A percentile compares a stretch with the other conserved stretches of the same genome.
Evolutionary conservation across 2,329 filamentous ascomycete genomes (phyloP).

Genomic region (Didymella lethalis): DNA sequence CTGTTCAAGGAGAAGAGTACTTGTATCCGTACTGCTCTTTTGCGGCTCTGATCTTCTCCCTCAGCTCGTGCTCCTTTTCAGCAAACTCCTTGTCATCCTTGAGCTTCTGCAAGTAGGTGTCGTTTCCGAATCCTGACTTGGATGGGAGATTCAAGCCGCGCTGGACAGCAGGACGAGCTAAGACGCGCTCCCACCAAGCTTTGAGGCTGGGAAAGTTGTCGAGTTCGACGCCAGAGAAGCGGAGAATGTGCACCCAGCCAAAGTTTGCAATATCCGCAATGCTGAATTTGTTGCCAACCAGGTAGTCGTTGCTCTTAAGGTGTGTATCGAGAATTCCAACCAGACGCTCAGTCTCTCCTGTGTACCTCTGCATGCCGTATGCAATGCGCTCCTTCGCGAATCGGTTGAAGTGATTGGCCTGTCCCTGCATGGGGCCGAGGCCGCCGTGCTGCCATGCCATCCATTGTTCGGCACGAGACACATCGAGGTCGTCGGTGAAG

Average conservation of each 20-base stretch:
- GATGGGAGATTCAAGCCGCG: conserved; percentile 50
- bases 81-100: conserved; percentile 59
- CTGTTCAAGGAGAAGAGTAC: conserved; percentile 49
- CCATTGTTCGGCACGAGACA: conserved; percentile 65
- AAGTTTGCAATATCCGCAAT: conserved; percentile 58
- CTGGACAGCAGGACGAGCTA: conserved; percentile 54
- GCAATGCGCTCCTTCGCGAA: conserved; percentile 55
- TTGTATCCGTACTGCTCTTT: conserved; percentile 59
- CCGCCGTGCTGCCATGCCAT: conserved; percentile 65
- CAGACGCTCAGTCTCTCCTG: conserved; percentile 58
- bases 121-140: conserved; percentile 54
- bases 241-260: conserved; percentile 54
- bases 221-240: conserved; percentile 54
- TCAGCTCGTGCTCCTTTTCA: conserved; percentile 54
- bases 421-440: conserved; percentile 55
- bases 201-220: conserved; percentile 54
- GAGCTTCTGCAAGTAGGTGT: conserved; percentile 51
- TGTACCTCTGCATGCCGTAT: conserved; percentile 57
- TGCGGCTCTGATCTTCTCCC: conserved; percentile 50
- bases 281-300: conserved; percentile 57
- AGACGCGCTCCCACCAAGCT: conserved; percentile 55
- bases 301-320: conserved; percentile 52
- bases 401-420: conserved; percentile 53
- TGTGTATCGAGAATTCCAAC: conserved; percentile 56
- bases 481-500: conserved; percentile 57